Evolutionary conservation across 345 rosid genomes (phyloP).

Genomic region (Gynandropsis gynandra): DNA sequence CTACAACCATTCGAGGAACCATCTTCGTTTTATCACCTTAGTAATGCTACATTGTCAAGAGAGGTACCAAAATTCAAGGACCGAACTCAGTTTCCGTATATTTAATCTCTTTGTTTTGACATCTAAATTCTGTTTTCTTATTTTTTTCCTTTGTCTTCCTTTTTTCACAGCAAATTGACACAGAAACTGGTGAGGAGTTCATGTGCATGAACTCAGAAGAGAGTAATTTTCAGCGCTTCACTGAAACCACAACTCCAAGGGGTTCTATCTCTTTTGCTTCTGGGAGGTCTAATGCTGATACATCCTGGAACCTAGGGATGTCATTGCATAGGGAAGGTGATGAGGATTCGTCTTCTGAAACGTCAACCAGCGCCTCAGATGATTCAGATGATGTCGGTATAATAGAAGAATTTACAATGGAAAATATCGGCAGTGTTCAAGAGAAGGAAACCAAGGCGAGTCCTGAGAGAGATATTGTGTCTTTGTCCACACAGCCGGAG

Average conservation of each 20-base stretch:
- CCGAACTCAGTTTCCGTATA: not conserved
- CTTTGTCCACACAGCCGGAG: constrained; percentile 13
- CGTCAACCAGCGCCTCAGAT: constrained; percentile 34
- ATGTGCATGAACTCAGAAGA: constrained; percentile 48
- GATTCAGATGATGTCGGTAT: constrained; percentile 59
- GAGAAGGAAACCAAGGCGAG: constrained; percentile 25
- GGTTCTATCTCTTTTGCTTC: constrained; percentile 29
- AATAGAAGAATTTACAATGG: constrained; percentile 25
- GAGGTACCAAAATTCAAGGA: constrained; percentile 44
- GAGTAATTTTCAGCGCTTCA: constrained; percentile 36
- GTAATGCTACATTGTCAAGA: constrained; percentile 38
- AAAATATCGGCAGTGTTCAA: not conserved
- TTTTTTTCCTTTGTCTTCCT: not conserved
- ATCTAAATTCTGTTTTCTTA: not conserved
- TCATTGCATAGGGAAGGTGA: constrained; percentile 35
- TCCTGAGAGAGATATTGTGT: constrained; percentile 25
- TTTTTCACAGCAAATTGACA: constrained; percentile 41
- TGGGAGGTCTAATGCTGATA: too few species aligned
- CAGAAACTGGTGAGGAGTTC: constrained; percentile 43
- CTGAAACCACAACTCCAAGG: constrained; percentile 35
- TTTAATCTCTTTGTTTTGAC: not conserved
- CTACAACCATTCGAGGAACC: constrained; percentile 58
- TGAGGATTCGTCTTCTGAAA: constrained; percentile 32
- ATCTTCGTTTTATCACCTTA: constrained; percentile 46
- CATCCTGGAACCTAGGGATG: constrained; percentile 52